A percentile compares a stretch with the other conserved stretches of the same genome.
Evolutionary conservation across 345 rosid species (phyloP).

Genomic region (Xanthoceras sorbifolium): DNA sequence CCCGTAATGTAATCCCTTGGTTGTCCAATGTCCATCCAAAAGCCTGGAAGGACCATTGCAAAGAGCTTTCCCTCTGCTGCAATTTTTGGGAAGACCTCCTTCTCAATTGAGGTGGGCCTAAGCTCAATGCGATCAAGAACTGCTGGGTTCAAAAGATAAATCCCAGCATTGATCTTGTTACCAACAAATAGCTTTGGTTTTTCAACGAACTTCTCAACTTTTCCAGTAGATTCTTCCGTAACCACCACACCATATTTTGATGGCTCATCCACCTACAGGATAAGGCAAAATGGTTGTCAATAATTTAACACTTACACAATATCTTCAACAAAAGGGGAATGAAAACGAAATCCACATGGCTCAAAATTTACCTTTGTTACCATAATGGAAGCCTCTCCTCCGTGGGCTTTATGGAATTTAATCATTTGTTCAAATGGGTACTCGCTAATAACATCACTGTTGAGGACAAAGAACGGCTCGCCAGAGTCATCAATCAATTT

Average conservation of each 20-base stretch:
- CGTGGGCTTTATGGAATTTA: conserved; percentile 84
- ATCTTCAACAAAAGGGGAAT: not conserved
- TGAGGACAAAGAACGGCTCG: conserved; percentile 94
- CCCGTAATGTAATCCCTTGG: conserved; percentile 96
- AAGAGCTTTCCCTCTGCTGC: conserved; percentile 75
- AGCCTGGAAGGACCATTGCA: conserved; percentile 96
- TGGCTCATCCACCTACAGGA: conserved; percentile 86
- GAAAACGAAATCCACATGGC: not conserved
- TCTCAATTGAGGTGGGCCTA: conserved; percentile 94
- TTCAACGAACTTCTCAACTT: conserved; percentile 88
- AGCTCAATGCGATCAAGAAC: conserved; percentile 90
- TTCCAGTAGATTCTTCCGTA: conserved; percentile 83
- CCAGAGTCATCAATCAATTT: conserved; percentile 78
- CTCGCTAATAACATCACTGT: conserved; percentile 99
- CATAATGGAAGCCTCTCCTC: conserved; percentile 99
- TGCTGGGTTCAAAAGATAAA: conserved; percentile 84
- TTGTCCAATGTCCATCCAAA: conserved; percentile 99
- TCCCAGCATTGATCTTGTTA: conserved; percentile 98
- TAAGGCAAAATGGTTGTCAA: not conserved
- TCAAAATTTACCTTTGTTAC: conserved; percentile 78
- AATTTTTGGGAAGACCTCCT: conserved; percentile 94
- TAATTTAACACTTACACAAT: not conserved
- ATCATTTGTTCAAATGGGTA: conserved; percentile 85
- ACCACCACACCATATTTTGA: conserved; percentile 98
- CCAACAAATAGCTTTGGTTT: conserved; percentile 93